Conservation (phyloP, 768 basidiomycete species). For the Hygrophoropsis aurantiaca region DNA sequence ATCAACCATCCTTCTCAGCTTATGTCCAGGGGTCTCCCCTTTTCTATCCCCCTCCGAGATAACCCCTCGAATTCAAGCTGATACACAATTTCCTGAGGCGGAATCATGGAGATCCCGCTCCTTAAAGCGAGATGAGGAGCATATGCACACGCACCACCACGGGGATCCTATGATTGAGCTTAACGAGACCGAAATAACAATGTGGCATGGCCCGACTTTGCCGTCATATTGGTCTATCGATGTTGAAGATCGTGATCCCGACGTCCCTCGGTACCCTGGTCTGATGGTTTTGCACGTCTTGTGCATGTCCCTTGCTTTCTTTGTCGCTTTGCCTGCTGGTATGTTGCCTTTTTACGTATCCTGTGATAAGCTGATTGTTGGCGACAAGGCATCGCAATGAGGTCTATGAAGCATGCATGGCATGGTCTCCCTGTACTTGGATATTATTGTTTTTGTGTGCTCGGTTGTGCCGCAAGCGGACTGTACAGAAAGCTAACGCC, state of each 20-base stretch:
- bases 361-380: not conserved
- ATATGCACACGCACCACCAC: slow-evolving; percentile 47
- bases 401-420: slow-evolving; percentile 71
- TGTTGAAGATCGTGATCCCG: slow-evolving; percentile 51
- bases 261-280: slow-evolving; percentile 53
- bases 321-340: slow-evolving; percentile 81
- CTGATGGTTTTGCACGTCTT: slow-evolving; percentile 75
- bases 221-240: slow-evolving; percentile 85
- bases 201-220: slow-evolving; percentile 67
- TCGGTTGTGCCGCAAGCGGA: slow-evolving; percentile 68
- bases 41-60: too few relatives aligned
- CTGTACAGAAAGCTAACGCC: slow-evolving; percentile 80
- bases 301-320: slow-evolving; percentile 79
- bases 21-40: not conserved
- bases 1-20: not conserved
- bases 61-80: too few relatives aligned
- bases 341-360: slow-evolving; percentile 22
- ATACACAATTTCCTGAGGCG: too few relatives aligned
- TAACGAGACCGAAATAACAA: slow-evolving; percentile 74
- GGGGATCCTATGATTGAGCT: slow-evolving; percentile 55
- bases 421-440: slow-evolving; percentile 55
- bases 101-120: too few relatives aligned
- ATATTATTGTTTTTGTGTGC: slow-evolving; percentile 59
- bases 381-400: slow-evolving; percentile 71
- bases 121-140: slow-evolving; percentile 29